Percentiles rank a stretch among this genome's conserved stretches.
phyloP scores from a whole-genome alignment of 768 basidiomycete genomes.

The Holtermanniella nyarrowii region DNA sequence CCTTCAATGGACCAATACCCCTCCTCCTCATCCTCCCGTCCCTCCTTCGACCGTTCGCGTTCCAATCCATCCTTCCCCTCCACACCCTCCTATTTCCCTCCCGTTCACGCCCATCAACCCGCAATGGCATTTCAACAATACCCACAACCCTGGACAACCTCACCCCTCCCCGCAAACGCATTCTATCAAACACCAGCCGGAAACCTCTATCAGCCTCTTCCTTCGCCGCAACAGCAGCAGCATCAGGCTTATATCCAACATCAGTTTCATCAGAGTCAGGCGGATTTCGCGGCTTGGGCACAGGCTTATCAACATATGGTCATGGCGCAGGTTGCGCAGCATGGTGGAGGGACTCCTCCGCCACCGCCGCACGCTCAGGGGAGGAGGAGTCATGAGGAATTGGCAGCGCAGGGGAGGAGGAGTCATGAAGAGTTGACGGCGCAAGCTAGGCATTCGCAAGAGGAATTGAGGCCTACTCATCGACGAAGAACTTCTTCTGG shows the following conservation, averaged over 20 bases:
- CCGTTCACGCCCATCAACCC: slow-evolving; percentile 12
- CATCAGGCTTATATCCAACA: slow-evolving; percentile 21
- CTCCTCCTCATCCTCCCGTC: slow-evolving; percentile 15
- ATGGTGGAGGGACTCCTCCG: slow-evolving; percentile 13
- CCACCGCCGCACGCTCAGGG: slow-evolving; percentile 6
- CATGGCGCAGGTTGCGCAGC: slow-evolving; percentile 16
- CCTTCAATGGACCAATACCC: slow-evolving; percentile 29
- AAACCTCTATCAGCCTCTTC: not conserved
- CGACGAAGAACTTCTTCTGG: no score
- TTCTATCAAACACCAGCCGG: slow-evolving; percentile 21
- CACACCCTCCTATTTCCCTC: slow-evolving; percentile 12
- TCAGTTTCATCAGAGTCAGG: slow-evolving; percentile 27
- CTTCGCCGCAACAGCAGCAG: slow-evolving; percentile 12
- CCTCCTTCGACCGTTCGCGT: slow-evolving; percentile 6
- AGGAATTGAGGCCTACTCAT: not conserved
- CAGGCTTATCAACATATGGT: slow-evolving; percentile 34
- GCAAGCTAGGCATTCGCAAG: slow-evolving; percentile 1
- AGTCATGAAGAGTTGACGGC: not conserved
- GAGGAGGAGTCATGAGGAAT: not conserved
- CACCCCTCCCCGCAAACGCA: slow-evolving; percentile 20
- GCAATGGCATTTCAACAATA: slow-evolving; percentile 4
- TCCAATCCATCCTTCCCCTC: slow-evolving; percentile 18
- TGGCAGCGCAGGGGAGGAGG: slow-evolving; percentile 7
- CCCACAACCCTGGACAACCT: slow-evolving; percentile 13
- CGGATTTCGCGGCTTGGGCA: slow-evolving; percentile 33